Conservation (phyloP, 106 monocot genomes). For the Allium cepa region DNA sequence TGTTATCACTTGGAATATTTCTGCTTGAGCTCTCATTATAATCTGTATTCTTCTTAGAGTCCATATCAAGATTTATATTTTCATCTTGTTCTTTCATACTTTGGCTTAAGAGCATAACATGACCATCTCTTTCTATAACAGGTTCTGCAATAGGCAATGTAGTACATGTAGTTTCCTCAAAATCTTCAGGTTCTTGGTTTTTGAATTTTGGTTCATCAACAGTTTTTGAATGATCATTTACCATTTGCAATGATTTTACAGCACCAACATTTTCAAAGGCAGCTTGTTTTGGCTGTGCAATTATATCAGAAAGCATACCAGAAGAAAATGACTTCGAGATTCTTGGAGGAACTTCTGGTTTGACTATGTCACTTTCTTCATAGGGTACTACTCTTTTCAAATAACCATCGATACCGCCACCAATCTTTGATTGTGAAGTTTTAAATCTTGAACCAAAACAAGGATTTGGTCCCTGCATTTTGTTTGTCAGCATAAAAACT, state of each 20-base stretch:
- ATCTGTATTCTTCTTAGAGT: background rate
- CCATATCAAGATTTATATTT: too few relatives aligned
- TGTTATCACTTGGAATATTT: background rate
- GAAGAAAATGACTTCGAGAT: slow-evolving; percentile 50
- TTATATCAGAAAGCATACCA: slow-evolving; percentile 27
- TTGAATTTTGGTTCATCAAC: background rate
- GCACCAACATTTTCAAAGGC: slow-evolving; percentile 3
- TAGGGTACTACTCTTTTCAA: slow-evolving; percentile 5
- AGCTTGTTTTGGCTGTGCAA: background rate
- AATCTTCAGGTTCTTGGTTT: background rate
- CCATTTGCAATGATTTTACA: background rate
- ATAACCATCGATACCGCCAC: slow-evolving; percentile 7
- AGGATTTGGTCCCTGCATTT: slow-evolving; percentile 18
- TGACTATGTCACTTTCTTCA: slow-evolving; percentile 12
- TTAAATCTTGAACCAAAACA: slow-evolving; percentile 3
- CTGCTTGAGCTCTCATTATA: background rate
- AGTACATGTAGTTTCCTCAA: background rate
- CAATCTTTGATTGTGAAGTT: slow-evolving; percentile 9
- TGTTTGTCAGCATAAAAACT: background rate
- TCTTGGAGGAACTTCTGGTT: slow-evolving; percentile 7
- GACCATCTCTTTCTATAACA: background rate
- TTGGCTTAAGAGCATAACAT: background rate
- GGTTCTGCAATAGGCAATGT: background rate
- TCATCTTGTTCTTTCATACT: slow-evolving; percentile 1
- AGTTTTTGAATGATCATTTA: background rate